Base-by-base conservation (phyloP, 345 rosid genomes). In the Eucalyptus sp. region DNA sequence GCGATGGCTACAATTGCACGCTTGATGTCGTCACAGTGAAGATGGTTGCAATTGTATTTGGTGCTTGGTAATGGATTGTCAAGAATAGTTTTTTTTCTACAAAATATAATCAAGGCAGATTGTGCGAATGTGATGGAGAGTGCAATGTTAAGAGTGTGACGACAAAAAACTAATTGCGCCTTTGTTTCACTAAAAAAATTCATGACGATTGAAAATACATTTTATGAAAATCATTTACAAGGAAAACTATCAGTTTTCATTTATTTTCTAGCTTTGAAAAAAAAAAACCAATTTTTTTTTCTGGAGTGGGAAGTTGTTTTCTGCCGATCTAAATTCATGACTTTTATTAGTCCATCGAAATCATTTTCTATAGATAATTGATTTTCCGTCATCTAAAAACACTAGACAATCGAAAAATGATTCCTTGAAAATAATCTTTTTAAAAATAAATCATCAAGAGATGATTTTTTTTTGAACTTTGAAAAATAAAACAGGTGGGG, bases 111-210 rank as follows among this genome's bases (percentile, higher is more conserved):
- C 71, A 64, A 64, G 71, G 16, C 37, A n/a, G 5, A 29, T 8
- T n/a, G 3, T 29, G 71, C 15, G 2, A 31, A 64, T 64, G 18
- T 7, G 10, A 64, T 62, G 33, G 68, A 62, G 33, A 62, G n/a
- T 13, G 68, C 31, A 27, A 64, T 64, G 37, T 29, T 64, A 64
- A 64, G 71, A 64, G 37, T 5, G 16, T 64, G 71, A 64, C 16
- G 18, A 64, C 71, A 64, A 64, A 64, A 64, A 64, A 33, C 37
- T 20, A 3, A 20, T 3, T 13, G 0, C 0, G 8, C 1, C 0
- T 62, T 62, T 62, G 4, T 62, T 29, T 62, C 31, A 27, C 68
- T 60, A 5, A 27, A 54, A 54, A 22, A 54, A 25, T 27, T 64
- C 18, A 64, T 3, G 10, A 29, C 31, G 15, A 64, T 13, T 7